A percentile compares a stretch with the other conserved stretches of the same genome.
Evolutionary conservation across 208 protist genomes (phyloP).

Genomic region (Trypanosoma brucei): DNA sequence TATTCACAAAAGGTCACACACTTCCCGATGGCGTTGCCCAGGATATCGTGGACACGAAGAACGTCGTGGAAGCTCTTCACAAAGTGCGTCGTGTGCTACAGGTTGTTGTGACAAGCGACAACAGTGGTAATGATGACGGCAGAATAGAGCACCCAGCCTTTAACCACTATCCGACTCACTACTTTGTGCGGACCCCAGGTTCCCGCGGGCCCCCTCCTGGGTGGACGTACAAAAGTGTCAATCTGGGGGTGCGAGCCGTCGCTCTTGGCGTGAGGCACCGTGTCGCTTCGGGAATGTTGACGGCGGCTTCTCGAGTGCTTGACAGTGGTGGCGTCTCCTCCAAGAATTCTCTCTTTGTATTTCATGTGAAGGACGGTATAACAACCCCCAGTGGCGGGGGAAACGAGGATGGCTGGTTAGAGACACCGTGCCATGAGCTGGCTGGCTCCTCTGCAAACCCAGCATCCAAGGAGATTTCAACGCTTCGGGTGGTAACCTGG

Average conservation of each 20-base stretch:
- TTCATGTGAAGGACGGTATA: not conserved
- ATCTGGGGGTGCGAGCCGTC: constrained; percentile 57
- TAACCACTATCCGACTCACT: constrained; percentile 50
- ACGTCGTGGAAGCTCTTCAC: constrained; percentile 49
- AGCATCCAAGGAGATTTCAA: constrained; percentile 19
- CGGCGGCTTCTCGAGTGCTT: constrained; percentile 24
- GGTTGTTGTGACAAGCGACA: not conserved
- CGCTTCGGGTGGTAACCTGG: constrained; percentile 44
- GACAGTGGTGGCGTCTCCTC: constrained; percentile 12
- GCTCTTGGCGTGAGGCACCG: constrained; percentile 54
- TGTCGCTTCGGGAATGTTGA: constrained; percentile 8
- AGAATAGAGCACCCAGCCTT: constrained; percentile 38
- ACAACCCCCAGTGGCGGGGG: not conserved
- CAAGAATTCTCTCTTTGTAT: constrained; percentile 23
- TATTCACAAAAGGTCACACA: constrained; percentile 51
- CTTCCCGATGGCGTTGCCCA: constrained; percentile 36
- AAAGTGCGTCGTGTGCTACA: constrained; percentile 34
- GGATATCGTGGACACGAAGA: constrained; percentile 45
- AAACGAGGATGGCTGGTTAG: constrained; percentile 14
- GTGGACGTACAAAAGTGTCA: constrained; percentile 59
- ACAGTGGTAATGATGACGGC: not conserved
- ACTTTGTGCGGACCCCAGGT: constrained; percentile 44
- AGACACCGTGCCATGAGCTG: constrained; percentile 22
- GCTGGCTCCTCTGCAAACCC: not conserved
- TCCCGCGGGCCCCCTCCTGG: constrained; percentile 47